These are phyloP conservation scores for Trichoderma aggressivum DNA, from an alignment of 2,329 filamentous ascomycete genomes.

Conservation along the genomic window DNA sequence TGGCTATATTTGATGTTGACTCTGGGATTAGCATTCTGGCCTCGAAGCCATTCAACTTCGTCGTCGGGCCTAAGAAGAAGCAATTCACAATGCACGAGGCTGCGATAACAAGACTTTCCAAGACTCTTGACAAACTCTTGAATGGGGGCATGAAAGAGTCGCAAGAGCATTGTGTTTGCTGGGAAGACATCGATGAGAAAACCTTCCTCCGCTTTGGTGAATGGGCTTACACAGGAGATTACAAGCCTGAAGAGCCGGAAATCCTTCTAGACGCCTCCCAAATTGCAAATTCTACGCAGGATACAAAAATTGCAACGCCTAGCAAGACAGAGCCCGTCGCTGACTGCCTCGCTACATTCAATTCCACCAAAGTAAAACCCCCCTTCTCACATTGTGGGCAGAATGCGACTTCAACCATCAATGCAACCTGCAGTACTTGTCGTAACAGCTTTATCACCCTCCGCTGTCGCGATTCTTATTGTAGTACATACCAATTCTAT, in stretches of 20 bases:
- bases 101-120: neutral
- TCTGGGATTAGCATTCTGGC: neutral
- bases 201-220: neutral
- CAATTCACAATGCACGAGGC: neutral
- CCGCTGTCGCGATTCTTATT: neutral
- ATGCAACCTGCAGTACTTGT: neutral
- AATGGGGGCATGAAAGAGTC: neutral
- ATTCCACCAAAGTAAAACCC: neutral
- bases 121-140: neutral
- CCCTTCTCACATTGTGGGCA: too few relatives aligned
- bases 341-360: neutral
- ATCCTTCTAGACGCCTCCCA: neutral
- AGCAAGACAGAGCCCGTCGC: neutral
- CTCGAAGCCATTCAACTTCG: neutral
- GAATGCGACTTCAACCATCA: neutral
- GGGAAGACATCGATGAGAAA: neutral
- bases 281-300: neutral
- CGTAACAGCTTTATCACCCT: rapidly evolving
- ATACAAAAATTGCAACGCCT: too few relatives aligned
- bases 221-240: neutral
- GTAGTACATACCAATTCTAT: neutral
- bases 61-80: neutral
- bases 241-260: neutral
- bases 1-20: neutral
- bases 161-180: neutral